phyloP scores from a whole-genome alignment of 2,329 filamentous ascomycete species.

The Phialemonium atrogriseum region DNA sequence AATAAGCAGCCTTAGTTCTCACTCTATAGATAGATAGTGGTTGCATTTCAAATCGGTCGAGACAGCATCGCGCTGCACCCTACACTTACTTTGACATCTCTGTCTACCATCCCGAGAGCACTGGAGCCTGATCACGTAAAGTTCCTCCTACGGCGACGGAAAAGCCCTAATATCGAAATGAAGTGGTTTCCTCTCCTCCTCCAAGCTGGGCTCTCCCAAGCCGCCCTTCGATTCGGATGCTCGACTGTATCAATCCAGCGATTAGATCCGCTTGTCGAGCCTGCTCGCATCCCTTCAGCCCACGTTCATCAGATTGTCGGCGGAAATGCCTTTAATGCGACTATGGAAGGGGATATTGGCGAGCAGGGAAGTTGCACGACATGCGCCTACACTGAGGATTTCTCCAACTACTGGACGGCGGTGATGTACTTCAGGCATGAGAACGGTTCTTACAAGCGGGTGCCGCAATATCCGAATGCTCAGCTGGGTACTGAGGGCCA shows the following conservation, averaged over 20 bases:
- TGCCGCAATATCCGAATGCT: slow-evolving; percentile 3
- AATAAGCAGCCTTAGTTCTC: not conserved
- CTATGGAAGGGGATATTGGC: slow-evolving; percentile 5
- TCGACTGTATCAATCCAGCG: slow-evolving; percentile 6
- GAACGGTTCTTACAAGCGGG: slow-evolving; percentile 6
- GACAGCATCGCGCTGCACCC: too few species aligned
- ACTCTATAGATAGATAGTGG: not conserved
- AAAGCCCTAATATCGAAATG: too few species aligned
- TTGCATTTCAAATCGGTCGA: too few species aligned
- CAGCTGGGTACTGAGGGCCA: slow-evolving; percentile 4
- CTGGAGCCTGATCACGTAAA: too few species aligned
- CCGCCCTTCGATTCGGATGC: slow-evolving; percentile 6
- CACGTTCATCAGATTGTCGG: slow-evolving; percentile 7
- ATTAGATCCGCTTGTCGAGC: slow-evolving; percentile 5
- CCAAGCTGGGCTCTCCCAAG: slow-evolving; percentile 2
- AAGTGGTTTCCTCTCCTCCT: not conserved
- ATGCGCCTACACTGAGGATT: slow-evolving; percentile 5
- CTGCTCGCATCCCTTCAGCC: slow-evolving; percentile 3
- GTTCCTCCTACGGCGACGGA: too few species aligned
- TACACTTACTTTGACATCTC: not conserved
- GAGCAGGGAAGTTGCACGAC: slow-evolving; percentile 5
- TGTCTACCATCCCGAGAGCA: not conserved
- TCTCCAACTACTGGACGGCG: slow-evolving; percentile 8
- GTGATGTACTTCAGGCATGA: slow-evolving; percentile 6
- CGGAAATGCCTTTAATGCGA: slow-evolving; percentile 6